Percentiles rank a stretch among this genome's conserved stretches.
These are phyloP conservation scores for Verbascum thapsus DNA, from an alignment of 257 asterid genomes.

Conservation along the genomic window DNA sequence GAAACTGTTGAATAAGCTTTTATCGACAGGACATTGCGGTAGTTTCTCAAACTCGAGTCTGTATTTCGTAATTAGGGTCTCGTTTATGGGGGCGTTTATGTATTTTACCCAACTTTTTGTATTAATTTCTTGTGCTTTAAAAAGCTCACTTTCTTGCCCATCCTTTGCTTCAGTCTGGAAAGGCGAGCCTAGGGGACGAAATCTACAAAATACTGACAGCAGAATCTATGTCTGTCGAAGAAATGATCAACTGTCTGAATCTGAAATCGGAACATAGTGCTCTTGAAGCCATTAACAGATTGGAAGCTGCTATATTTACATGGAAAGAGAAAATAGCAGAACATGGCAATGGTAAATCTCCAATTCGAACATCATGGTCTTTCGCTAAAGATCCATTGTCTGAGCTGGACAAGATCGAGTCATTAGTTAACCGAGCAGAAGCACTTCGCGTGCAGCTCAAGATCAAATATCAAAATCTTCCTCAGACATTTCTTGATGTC, in stretches of 20 bases:
- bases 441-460: slow-evolving; percentile 60
- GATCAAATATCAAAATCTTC: slow-evolving; percentile 73
- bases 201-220: slow-evolving; percentile 59
- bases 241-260: slow-evolving; percentile 50
- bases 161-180: slow-evolving; percentile 67
- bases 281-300: slow-evolving; percentile 68
- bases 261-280: slow-evolving; percentile 75
- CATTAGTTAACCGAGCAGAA: slow-evolving; percentile 52
- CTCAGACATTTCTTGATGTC: slow-evolving; percentile 79
- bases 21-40: too few species aligned
- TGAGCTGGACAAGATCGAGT: slow-evolving; percentile 61
- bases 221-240: slow-evolving; percentile 52
- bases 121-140: too few species aligned
- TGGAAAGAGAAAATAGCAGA: slow-evolving; percentile 70
- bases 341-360: slow-evolving; percentile 55
- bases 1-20: too few species aligned
- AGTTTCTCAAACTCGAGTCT: too few species aligned
- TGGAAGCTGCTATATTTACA: slow-evolving; percentile 74
- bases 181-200: slow-evolving; percentile 77
- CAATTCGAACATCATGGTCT: slow-evolving; percentile 83
- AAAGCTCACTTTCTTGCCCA: too few species aligned
- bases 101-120: too few species aligned
- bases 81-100: too few species aligned
- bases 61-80: too few species aligned
- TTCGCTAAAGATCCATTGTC: slow-evolving; percentile 65